phyloP scores from a whole-genome alignment of 129 eudicot species.

The Pulicaria dysenterica region DNA sequence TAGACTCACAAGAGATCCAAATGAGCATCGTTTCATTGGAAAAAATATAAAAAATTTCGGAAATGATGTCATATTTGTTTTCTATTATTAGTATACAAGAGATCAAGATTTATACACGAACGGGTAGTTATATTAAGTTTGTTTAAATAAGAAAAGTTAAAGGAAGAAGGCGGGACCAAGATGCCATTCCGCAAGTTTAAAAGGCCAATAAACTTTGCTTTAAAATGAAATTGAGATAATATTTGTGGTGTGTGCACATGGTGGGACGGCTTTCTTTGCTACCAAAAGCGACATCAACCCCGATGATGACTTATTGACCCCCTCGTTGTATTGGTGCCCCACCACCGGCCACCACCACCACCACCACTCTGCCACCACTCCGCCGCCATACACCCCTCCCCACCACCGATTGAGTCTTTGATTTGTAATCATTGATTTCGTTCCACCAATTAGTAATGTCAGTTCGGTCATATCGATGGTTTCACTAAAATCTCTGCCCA shows the following conservation, averaged over 20 bases:
- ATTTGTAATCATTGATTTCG: conserved; percentile 25
- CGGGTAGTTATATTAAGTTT: not conserved
- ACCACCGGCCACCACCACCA: not conserved
- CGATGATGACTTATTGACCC: conserved; percentile 38
- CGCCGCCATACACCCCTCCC: not conserved
- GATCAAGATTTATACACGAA: too few relatives aligned
- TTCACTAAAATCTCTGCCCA: not conserved
- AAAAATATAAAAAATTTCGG: too few relatives aligned
- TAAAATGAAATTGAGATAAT: conserved; percentile 33
- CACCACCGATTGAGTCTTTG: conserved; percentile 3
- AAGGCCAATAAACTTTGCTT: conserved; percentile 34
- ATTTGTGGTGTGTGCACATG: conserved; percentile 39
- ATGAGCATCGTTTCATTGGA: too few relatives aligned
- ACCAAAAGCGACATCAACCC: conserved; percentile 40
- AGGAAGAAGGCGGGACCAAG: conserved; percentile 32
- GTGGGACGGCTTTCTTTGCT: conserved; percentile 39
- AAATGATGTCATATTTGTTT: too few relatives aligned
- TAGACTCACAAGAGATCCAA: too few relatives aligned
- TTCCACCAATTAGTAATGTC: conserved; percentile 31
- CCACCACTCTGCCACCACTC: conserved; percentile 17
- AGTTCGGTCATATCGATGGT: conserved; percentile 19
- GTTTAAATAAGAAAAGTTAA: conserved; percentile 8
- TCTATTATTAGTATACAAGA: too few relatives aligned
- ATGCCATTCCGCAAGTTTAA: conserved; percentile 43
- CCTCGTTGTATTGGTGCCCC: conserved; percentile 19